Percentiles rank a stretch among this genome's conserved stretches.
Conservation (phyloP, 2,329 filamentous ascomycete genomes). For the Monilinia fructigena region DNA sequence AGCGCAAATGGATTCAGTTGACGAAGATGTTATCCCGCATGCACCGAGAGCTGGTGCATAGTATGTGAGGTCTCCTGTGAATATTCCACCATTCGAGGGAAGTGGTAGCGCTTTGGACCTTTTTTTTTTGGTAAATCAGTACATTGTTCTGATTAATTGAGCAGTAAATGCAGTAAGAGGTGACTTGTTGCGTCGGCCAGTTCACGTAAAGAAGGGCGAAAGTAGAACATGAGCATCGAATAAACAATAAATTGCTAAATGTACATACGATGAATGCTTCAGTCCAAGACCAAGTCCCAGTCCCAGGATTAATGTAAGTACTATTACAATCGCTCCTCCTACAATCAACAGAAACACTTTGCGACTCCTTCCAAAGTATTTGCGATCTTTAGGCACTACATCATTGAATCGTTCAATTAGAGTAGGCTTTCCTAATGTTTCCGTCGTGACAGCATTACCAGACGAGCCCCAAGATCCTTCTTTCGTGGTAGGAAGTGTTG, state of each 20-base stretch:
- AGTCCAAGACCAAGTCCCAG: slow-evolving; percentile 40
- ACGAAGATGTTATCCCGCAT: slow-evolving; percentile 59
- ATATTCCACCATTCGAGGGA: slow-evolving; percentile 51
- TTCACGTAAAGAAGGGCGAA: not conserved
- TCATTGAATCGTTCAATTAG: slow-evolving; percentile 6
- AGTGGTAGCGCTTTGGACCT: slow-evolving; percentile 48
- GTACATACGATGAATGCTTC: slow-evolving; percentile 28
- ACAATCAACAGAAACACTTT: slow-evolving; percentile 25
- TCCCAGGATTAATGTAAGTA: slow-evolving; percentile 41
- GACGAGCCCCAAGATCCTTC: slow-evolving; percentile 11
- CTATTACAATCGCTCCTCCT: slow-evolving; percentile 22
- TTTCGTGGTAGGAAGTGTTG: slow-evolving; percentile 19
- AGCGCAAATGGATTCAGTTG: slow-evolving; percentile 61
- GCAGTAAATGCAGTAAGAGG: slow-evolving; percentile 16
- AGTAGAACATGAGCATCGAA: slow-evolving; percentile 23
- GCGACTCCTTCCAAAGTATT: slow-evolving; percentile 29
- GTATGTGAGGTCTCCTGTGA: slow-evolving; percentile 67
- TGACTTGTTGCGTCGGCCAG: not conserved
- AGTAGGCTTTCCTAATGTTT: not conserved
- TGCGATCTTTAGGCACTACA: slow-evolving; percentile 23
- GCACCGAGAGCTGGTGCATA: slow-evolving; percentile 66
- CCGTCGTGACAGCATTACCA: not conserved
- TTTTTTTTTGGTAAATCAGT: slow-evolving; percentile 11
- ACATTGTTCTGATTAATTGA: not conserved
- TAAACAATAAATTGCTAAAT: slow-evolving; percentile 26